Evolutionary conservation across 495 filamentous ascomycete species (phyloP), one percentile per base, ranked within the genome.

Genomic region (Penicillium soppii): DNA sequence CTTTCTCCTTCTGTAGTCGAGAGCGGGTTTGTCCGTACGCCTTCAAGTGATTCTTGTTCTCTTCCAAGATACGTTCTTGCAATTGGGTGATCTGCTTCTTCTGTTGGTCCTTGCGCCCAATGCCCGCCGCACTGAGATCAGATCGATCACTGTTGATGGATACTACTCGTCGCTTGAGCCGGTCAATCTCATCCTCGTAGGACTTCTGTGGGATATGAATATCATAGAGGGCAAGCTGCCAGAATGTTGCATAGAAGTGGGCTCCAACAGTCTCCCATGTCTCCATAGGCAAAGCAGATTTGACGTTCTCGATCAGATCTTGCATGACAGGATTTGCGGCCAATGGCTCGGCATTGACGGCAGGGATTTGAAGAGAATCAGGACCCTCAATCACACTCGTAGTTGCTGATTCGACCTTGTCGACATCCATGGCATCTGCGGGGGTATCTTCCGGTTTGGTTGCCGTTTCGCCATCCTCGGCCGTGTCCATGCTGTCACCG

Each of bases 221-320:
- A 65, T 97, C 94, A 20, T 86, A 82, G 12, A 91, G 80, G 19
- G 89, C 82, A 13, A 96, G 77, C 40, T 91, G 85, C 95, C 95
- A 99, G 74, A 99, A 99, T 3, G 89, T 88, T 23, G 89, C 84
- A 62, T 90, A 96, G 64, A 96, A 95, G 26, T 83, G 77, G 2
- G 86, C 72, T 38, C 82, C 91, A 36, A 96, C 70, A 8, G 78
- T 73, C 16, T 81, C 75, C 80, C 86, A 90, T 1, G 80, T 79
- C 17, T 82, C 75, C 7, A 75, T 56, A 3, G 89, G 81, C n/a
- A 92, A 57, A 1, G 79, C 69, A 3, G 70, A 72, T 47, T 79
- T 77, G 17, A 96, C 75, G 40, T 83, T 71, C 12, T 86, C 78
- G 49, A 91, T 88, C 6, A 97, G 75, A 15, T 83, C 82, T 55